Conservation (phyloP, 2,329 filamentous ascomycete genomes). For the Fusarium sp. region DNA sequence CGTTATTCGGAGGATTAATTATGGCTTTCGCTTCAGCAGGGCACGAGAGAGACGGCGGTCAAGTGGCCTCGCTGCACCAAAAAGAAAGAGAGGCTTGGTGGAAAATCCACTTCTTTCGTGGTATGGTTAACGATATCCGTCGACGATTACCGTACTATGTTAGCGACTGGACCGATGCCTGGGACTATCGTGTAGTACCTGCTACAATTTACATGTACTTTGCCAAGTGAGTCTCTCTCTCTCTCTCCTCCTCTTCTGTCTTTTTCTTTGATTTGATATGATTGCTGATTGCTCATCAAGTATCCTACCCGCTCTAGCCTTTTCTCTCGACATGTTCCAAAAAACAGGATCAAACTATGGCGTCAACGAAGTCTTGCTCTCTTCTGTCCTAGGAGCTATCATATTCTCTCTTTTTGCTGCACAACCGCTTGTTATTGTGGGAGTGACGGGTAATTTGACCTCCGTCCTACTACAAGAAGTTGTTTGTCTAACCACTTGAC, state of each 20-base stretch:
- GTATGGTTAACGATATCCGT: constrained; percentile 82
- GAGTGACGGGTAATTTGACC: constrained; percentile 73
- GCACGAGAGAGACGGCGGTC: constrained; percentile 4
- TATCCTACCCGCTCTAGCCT: constrained; percentile 87
- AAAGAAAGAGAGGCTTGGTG: constrained; percentile 67
- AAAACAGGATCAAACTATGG: constrained; percentile 87
- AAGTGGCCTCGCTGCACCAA: constrained; percentile 1
- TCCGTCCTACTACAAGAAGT: not conserved
- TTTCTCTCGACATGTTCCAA: constrained; percentile 92
- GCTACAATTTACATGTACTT: constrained; percentile 96
- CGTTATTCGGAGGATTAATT: not conserved
- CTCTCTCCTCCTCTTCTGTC: not conserved
- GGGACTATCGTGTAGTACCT: constrained; percentile 89
- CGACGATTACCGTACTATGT: constrained; percentile 80
- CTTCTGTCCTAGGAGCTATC: constrained; percentile 83
- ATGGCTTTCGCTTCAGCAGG: constrained; percentile 28
- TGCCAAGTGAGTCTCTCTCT: constrained; percentile 74
- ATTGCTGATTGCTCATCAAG: constrained; percentile 55
- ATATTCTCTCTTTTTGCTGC: constrained; percentile 84
- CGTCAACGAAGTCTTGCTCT: constrained; percentile 89
- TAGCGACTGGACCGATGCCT: constrained; percentile 88
- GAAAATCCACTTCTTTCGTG: constrained; percentile 78
- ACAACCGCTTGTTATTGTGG: constrained; percentile 90
- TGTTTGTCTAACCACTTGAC: constrained; percentile 8
- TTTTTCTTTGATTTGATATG: not conserved